A percentile compares a stretch with the other conserved stretches of the same genome.
Evolutionary conservation across 2,329 filamentous ascomycete species (phyloP).

Genomic region (Neonectria neomacrospora): DNA sequence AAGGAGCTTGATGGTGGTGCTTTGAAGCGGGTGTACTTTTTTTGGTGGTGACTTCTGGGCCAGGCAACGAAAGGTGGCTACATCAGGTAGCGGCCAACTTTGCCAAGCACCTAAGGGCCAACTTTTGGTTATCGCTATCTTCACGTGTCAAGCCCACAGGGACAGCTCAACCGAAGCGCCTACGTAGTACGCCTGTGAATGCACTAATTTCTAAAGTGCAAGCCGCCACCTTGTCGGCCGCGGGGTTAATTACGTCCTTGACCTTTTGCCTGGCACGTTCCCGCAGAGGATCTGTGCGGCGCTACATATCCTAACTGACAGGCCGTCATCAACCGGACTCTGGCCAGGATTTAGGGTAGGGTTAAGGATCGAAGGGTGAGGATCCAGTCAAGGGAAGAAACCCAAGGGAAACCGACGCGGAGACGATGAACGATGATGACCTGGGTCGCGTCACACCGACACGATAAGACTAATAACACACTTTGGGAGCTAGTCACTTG

Average conservation of each 20-base stretch:
- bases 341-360: too few relatives aligned
- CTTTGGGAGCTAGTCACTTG: constrained; percentile 2
- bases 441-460: constrained; percentile 38
- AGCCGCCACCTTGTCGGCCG: constrained; percentile 7
- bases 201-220: background rate
- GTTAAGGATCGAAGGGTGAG: too few relatives aligned
- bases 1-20: constrained; percentile 21
- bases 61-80: constrained; percentile 45
- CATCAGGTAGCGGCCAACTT: constrained; percentile 34
- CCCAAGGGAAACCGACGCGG: background rate
- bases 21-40: constrained; percentile 23
- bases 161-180: constrained; percentile 2
- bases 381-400: background rate
- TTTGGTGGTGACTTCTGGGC: constrained; percentile 40
- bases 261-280: constrained; percentile 15
- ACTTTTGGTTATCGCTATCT: constrained; percentile 47
- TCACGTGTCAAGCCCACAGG: constrained; percentile 39
- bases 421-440: constrained; percentile 7
- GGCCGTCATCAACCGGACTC: background rate
- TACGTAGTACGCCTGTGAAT: background rate
- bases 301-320: background rate
- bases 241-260: constrained; percentile 4
- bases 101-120: constrained; percentile 22
- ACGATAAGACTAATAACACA: constrained; percentile 33
- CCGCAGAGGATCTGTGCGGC: constrained; percentile 17